Percentiles rank a stretch among this genome's conserved stretches.
phyloP scores from a whole-genome alignment of 1,139 yeast genomes.

The Hemisphaericaspora lyxosophila region DNA sequence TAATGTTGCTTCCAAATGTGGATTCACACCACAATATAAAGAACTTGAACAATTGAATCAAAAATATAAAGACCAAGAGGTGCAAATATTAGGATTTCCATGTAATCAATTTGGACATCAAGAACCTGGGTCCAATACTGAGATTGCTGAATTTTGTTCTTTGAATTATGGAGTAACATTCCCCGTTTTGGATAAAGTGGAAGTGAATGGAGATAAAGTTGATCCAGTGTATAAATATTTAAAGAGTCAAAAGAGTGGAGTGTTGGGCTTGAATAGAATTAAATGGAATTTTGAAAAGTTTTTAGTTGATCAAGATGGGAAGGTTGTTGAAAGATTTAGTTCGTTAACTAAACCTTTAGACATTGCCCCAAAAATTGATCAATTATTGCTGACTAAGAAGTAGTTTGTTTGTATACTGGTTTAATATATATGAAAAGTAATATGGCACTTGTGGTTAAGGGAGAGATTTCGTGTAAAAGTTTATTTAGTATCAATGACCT shows the following conservation, averaged over 20 bases:
- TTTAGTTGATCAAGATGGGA: constrained; percentile 44
- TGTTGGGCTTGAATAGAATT: constrained; percentile 45
- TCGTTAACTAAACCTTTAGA: constrained; percentile 43
- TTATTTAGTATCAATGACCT: too few species aligned
- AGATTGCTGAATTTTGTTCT: constrained; percentile 40
- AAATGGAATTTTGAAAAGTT: constrained; percentile 56
- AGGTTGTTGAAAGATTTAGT: constrained; percentile 45
- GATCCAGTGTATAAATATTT: constrained; percentile 81
- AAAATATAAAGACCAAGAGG: constrained; percentile 72
- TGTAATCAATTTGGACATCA: constrained; percentile 64
- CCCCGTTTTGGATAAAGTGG: constrained; percentile 83
- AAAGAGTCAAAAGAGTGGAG: constrained; percentile 52
- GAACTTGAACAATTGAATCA: constrained; percentile 82
- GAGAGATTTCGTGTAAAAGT: too few species aligned
- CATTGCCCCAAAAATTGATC: constrained; percentile 38
- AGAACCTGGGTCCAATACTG: constrained; percentile 45
- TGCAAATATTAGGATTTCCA: constrained; percentile 88
- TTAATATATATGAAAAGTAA: too few species aligned
- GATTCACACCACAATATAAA: constrained; percentile 76
- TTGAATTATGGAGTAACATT: constrained; percentile 63
- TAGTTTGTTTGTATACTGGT: too few species aligned
- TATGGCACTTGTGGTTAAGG: too few species aligned
- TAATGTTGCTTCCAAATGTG: constrained; percentile 92
- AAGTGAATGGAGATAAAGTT: constrained; percentile 81
- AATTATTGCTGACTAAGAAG: too few species aligned